Percentiles rank a stretch among this genome's conserved stretches.
These are phyloP conservation scores for Mycena belliarum DNA, from an alignment of 768 basidiomycete genomes.

Conservation along the genomic window DNA sequence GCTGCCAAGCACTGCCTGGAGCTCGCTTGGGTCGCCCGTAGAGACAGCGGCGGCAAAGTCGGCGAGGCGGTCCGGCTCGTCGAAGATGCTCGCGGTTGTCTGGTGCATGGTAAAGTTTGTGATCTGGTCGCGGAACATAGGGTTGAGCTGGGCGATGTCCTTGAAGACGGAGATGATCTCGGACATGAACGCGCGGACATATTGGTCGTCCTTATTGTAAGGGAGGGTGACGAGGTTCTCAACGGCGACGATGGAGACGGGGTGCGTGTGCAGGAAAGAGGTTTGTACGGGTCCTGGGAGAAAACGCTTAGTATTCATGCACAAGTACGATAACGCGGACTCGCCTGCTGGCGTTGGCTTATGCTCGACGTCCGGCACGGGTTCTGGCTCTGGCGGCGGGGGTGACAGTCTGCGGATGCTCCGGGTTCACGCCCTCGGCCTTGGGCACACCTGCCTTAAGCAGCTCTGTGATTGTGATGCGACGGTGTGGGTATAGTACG, in stretches of 20 bases:
- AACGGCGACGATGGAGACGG: conserved; percentile 86
- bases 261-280: conserved; percentile 78
- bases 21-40: conserved; percentile 86
- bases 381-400: conserved; percentile 44
- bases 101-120: conserved; percentile 95
- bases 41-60: conserved; percentile 97
- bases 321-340: no score
- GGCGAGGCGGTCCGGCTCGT: conserved; percentile 95
- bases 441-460: conserved; percentile 60
- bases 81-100: conserved; percentile 90
- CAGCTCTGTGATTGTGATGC: conserved; percentile 86
- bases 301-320: no score
- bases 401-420: conserved; percentile 46
- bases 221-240: conserved; percentile 80
- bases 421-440: conserved; percentile 43
- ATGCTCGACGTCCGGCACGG: conserved; percentile 23
- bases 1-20: conserved; percentile 92
- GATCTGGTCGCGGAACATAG: conserved; percentile 97
- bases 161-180: conserved; percentile 98
- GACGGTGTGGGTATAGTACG: conserved; percentile 89
- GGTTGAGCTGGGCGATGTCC: conserved; percentile 95
- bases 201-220: conserved; percentile 91
- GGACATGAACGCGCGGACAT: conserved; percentile 93
- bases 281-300: conserved; percentile 72
- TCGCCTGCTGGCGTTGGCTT: conserved; percentile 21